Evolutionary conservation across 139 green algal genomes (phyloP).

Genomic region (Picochlorum sp.): DNA sequence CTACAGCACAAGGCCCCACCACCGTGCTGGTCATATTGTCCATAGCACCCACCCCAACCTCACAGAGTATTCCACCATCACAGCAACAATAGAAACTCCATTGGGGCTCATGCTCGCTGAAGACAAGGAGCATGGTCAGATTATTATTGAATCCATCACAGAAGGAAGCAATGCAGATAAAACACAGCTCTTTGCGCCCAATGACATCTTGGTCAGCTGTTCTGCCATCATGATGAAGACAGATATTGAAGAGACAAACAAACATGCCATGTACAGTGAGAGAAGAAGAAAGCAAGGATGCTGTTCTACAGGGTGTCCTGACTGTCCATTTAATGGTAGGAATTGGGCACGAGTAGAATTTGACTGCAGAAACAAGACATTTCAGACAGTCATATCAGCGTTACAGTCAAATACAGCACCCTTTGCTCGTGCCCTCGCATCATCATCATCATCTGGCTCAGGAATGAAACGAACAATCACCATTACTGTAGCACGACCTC

Average conservation of each 20-base stretch:
- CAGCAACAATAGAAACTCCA: not conserved
- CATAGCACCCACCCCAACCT: too few relatives aligned
- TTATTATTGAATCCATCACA: not conserved
- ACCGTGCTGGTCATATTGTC: too few relatives aligned
- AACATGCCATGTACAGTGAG: not conserved
- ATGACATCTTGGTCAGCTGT: not conserved
- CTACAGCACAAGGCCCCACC: too few relatives aligned
- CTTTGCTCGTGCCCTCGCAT: too few relatives aligned
- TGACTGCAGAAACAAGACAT: slow-evolving; percentile 1
- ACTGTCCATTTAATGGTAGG: not conserved
- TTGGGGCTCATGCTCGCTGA: not conserved
- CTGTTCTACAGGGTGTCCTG: not conserved
- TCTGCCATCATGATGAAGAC: not conserved
- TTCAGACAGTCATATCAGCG: not conserved
- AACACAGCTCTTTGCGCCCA: not conserved
- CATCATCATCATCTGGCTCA: too few relatives aligned
- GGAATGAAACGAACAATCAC: too few relatives aligned
- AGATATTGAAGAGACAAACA: not conserved
- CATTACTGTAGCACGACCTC: not conserved
- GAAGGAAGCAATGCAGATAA: not conserved
- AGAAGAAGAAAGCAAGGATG: not conserved
- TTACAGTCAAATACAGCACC: not conserved
- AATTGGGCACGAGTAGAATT: slow-evolving; percentile 1
- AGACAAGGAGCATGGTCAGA: not conserved
- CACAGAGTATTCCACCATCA: not conserved